phyloP scores from a whole-genome alignment of 2,329 filamentous ascomycete genomes.

The Diaporthe sp. region DNA sequence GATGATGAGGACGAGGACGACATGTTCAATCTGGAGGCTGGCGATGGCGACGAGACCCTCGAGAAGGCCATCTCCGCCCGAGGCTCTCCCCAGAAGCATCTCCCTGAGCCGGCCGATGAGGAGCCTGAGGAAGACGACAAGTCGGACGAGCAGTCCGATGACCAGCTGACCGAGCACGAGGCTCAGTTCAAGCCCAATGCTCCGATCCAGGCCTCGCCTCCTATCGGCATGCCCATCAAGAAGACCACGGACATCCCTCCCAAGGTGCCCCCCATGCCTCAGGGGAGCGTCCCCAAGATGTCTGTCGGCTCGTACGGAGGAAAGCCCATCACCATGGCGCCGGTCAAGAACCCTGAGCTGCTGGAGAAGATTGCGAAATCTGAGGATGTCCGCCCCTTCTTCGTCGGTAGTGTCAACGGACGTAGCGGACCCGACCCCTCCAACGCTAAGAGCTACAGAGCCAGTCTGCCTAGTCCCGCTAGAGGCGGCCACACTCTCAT shows the following conservation, averaged over 20 bases:
- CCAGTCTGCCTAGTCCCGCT: conserved; percentile 38
- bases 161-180: background rate
- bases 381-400: conserved; percentile 48
- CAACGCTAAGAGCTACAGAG: conserved; percentile 43
- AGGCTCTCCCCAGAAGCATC: conserved; percentile 20
- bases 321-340: conserved; percentile 43
- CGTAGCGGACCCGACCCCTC: conserved; percentile 42
- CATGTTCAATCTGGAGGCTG: conserved; percentile 17
- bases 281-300: conserved; percentile 32
- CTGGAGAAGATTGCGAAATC: conserved; percentile 48
- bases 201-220: conserved; percentile 22
- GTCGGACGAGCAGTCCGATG: conserved; percentile 1
- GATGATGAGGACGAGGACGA: background rate
- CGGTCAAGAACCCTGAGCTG: conserved; percentile 31
- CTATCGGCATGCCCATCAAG: conserved; percentile 12
- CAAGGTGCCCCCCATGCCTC: conserved; percentile 26
- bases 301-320: conserved; percentile 54
- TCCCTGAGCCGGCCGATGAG: conserved; percentile 13
- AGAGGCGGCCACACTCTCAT: conserved; percentile 45
- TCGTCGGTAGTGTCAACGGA: conserved; percentile 54
- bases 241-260: conserved; percentile 20
- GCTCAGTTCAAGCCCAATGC: conserved; percentile 5
- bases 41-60: conserved; percentile 22
- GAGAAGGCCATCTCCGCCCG: conserved; percentile 24
- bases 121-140: conserved; percentile 8